Evolutionary conservation across 805 yeast genomes (phyloP).

Genomic region (Starmerella apis): DNA sequence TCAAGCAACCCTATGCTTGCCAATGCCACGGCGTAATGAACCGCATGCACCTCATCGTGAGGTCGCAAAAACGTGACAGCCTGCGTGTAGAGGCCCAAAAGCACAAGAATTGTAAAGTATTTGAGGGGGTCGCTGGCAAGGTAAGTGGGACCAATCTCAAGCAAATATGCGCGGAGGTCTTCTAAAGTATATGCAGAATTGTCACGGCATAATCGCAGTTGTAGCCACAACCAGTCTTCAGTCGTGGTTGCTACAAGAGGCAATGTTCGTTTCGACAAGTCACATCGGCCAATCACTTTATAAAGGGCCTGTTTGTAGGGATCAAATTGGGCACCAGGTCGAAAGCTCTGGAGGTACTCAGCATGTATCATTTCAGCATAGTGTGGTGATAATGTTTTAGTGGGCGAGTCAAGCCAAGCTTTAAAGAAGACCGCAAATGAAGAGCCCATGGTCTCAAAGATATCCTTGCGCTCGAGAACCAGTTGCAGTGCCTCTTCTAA

Average conservation of each 20-base stretch:
- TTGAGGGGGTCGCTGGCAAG: slow-evolving; percentile 57
- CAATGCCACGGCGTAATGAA: slow-evolving; percentile 76
- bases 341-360: slow-evolving; percentile 78
- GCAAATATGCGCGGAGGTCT: slow-evolving; percentile 63
- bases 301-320: slow-evolving; percentile 85
- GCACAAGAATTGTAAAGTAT: slow-evolving; percentile 61
- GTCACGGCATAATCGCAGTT: slow-evolving; percentile 64
- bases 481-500: slow-evolving; percentile 65
- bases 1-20: slow-evolving; percentile 60
- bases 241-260: slow-evolving; percentile 63
- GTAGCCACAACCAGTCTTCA: slow-evolving; percentile 97
- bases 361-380: slow-evolving; percentile 57
- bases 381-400: slow-evolving; percentile 51
- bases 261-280: slow-evolving; percentile 49
- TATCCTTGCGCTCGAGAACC: slow-evolving; percentile 50
- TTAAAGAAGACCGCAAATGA: slow-evolving; percentile 71
- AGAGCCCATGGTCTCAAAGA: slow-evolving; percentile 75
- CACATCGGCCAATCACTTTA: slow-evolving; percentile 86
- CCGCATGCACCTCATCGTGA: slow-evolving; percentile 70
- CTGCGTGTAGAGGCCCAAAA: slow-evolving; percentile 70
- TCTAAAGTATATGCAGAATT: slow-evolving; percentile 45
- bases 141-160: slow-evolving; percentile 61
- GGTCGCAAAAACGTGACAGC: slow-evolving; percentile 59
- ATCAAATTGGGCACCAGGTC: slow-evolving; percentile 57
- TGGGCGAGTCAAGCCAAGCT: slow-evolving; percentile 50